Percentiles rank a stretch among this genome's conserved stretches.
These are phyloP conservation scores for Ganoderma meredithae DNA, from an alignment of 1,284 basidiomycete species.

Conservation along the genomic window DNA sequence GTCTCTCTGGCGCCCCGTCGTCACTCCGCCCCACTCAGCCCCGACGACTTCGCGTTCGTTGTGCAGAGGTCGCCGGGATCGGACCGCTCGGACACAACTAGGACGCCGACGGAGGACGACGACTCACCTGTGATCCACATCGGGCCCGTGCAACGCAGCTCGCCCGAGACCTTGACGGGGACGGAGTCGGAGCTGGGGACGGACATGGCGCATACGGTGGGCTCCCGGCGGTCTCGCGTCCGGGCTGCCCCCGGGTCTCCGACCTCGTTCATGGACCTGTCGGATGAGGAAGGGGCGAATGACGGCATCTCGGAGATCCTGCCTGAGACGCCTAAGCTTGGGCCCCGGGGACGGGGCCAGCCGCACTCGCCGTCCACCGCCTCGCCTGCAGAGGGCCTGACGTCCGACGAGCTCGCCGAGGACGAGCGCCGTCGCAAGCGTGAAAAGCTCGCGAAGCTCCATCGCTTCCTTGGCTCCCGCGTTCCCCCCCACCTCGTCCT, in stretches of 20 bases:
- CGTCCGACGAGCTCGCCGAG: conserved; percentile 60
- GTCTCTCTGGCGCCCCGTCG: conserved; percentile 47
- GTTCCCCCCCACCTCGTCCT: conserved; percentile 75
- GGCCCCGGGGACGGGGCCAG: conserved; percentile 32
- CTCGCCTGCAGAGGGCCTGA: conserved; percentile 57
- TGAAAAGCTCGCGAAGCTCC: conserved; percentile 77
- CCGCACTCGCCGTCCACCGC: conserved; percentile 45
- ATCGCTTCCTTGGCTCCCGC: conserved; percentile 80
- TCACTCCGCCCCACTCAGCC: conserved; percentile 58
- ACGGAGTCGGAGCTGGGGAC: background rate
- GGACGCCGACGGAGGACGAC: conserved; percentile 7
- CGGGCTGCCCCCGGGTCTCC: conserved; percentile 42
- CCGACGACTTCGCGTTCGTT: conserved; percentile 45
- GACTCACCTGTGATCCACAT: conserved; percentile 36
- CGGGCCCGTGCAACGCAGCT: conserved; percentile 35
- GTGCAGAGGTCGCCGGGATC: conserved; percentile 11
- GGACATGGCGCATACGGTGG: conserved; percentile 17
- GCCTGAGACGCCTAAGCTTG: conserved; percentile 41
- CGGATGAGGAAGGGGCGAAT: conserved; percentile 58
- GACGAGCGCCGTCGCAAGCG: conserved; percentile 71
- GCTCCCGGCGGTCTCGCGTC: conserved; percentile 17
- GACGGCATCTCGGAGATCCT: conserved; percentile 17
- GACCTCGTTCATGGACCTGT: conserved; percentile 72
- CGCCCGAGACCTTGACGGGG: background rate
- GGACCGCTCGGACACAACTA: background rate